Evolutionary conservation across 139 green algal species (phyloP).

Genomic region (Chlorella sp.): DNA sequence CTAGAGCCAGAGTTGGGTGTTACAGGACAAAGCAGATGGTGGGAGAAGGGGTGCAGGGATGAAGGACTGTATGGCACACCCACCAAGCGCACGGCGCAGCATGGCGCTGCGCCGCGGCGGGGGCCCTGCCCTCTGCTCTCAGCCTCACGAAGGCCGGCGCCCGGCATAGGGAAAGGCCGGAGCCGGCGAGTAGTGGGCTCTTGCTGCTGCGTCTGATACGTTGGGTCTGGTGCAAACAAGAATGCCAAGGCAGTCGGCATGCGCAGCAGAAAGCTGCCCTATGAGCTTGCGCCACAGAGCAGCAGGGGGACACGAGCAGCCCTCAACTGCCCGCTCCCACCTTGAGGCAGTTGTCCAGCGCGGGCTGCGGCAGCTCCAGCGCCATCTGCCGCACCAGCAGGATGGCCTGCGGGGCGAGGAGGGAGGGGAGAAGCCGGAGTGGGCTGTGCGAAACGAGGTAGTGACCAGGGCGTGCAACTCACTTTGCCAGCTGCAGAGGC

Average conservation of each 20-base stretch:
- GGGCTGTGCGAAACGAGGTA: no score
- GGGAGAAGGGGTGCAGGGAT: slow-evolving; percentile 4
- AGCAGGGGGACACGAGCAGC: no score
- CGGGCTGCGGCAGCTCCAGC: slow-evolving; percentile 65
- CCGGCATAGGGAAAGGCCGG: neutral
- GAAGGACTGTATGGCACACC: neutral
- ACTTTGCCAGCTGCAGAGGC: no score
- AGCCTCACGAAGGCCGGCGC: slow-evolving; percentile 16
- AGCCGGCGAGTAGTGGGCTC: slow-evolving; percentile 16
- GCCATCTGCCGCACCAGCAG: slow-evolving; percentile 89
- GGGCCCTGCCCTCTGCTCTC: slow-evolving; percentile 20
- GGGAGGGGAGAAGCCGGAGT: no score
- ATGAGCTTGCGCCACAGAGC: no score
- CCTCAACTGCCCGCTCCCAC: slow-evolving; percentile 15
- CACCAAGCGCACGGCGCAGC: slow-evolving; percentile 1
- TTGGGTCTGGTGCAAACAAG: no score
- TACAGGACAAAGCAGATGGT: no score
- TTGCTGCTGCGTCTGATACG: neutral
- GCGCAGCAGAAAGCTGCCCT: no score
- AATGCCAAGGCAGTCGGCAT: no score
- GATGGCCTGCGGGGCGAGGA: slow-evolving; percentile 63
- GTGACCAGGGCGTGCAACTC: no score
- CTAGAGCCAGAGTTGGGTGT: no score
- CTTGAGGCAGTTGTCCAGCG: slow-evolving; percentile 79
- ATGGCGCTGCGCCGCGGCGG: slow-evolving; percentile 15